Evolutionary conservation across 192 early-diverging fungal species (phyloP).

Genomic region (Gigaspora rosea): DNA sequence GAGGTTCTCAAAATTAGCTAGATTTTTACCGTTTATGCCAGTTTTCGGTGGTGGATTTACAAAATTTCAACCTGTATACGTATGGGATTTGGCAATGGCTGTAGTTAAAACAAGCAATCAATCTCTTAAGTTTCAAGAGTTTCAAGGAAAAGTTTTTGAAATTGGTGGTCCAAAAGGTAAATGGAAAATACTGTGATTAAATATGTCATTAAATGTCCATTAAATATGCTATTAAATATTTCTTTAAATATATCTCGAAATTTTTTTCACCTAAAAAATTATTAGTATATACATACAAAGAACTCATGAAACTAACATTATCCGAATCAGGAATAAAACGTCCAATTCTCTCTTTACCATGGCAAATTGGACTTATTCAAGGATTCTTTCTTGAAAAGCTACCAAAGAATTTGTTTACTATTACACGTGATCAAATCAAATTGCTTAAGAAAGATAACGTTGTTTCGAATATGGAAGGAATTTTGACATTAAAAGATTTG

Average conservation of each 20-base stretch:
- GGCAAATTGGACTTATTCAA: conserved; percentile 34
- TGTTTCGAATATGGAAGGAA: background rate
- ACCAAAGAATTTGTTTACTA: conserved; percentile 38
- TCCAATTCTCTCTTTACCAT: conserved; percentile 39
- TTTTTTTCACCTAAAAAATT: background rate
- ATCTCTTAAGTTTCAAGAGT: conserved; percentile 14
- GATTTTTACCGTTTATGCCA: conserved; percentile 38
- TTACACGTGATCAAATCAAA: conserved; percentile 38
- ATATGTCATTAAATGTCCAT: background rate
- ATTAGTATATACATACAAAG: conserved; percentile 39
- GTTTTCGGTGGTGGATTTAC: conserved; percentile 39
- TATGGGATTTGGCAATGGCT: conserved; percentile 35
- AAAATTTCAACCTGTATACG: conserved; percentile 41
- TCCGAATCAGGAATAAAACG: conserved; percentile 31
- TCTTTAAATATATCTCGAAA: background rate
- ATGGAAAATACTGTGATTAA: background rate
- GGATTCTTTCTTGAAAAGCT: conserved; percentile 38
- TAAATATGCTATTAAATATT: background rate
- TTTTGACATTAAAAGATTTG: conserved; percentile 33
- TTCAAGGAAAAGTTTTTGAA: conserved; percentile 34
- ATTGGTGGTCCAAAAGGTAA: conserved; percentile 36
- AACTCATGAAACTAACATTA: conserved; percentile 37
- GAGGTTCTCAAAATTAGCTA: conserved; percentile 36
- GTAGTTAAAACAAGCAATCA: conserved; percentile 5
- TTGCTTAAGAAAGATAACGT: conserved; percentile 39